Base-by-base conservation (phyloP, 176 grass and related monocot genomes). In the Calamus simplicifolius region DNA sequence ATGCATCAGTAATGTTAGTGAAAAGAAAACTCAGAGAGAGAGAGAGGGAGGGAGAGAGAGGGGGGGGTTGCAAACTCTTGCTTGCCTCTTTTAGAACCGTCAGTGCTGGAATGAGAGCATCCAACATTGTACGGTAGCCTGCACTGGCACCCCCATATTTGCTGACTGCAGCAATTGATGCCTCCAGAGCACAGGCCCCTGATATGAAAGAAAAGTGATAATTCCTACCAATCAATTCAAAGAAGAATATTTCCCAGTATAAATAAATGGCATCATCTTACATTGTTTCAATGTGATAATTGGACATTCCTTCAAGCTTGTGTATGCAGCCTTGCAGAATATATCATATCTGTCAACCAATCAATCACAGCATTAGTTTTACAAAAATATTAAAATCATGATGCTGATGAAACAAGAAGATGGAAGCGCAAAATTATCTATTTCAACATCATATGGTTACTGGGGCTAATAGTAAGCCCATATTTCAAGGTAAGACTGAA, bases 281-380 rank as follows among this genome's bases (percentile, higher is more conserved):
- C 93, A 98, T 76, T 92, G 69, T 73, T 76, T 85, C 56, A 88
- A 76, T 16, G 79, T 85, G 67, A 85, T 61, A 71, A 63, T 58
- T 83, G 52, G 65, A 58, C 54, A 78, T 56, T 78, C 81, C 77
- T 98, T 98, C 60, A 98, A 83, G 61, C 84, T 98, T 70, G 81
- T 76, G 78, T 92, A 98, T n/a, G 88, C 84, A 79, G 93, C 88
- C 67, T 92, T 98, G 79, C 85, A 98, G 69, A 98, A 76, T 82
- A 98, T 92, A 71, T 92, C 88, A 76, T 98, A 92, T 68, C 93
- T 98, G 49, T 71, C 23, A 28, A 71, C 19, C 35, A 7, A 43
- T 43, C 12, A 43, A 43, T 43, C 10, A 43, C 8, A 43, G 2
- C 35, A 43, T 43, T 43, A 43, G 8, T 43, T 10, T 12, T 12